Evolutionary conservation across 176 grass and related monocot species (phyloP).

Genomic region (Musa acuminata): DNA sequence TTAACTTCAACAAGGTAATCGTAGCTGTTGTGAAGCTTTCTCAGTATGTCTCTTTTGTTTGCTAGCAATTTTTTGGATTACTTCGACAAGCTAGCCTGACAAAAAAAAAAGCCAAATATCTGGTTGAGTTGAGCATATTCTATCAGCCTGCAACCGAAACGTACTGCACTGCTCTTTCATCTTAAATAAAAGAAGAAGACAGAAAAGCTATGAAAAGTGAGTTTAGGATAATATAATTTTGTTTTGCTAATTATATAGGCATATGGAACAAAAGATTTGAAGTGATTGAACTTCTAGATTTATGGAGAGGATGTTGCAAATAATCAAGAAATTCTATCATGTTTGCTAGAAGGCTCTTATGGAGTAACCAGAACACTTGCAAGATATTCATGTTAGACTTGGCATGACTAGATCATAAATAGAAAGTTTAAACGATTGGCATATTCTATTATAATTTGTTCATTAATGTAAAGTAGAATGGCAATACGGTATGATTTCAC

Average conservation of each 20-base stretch:
- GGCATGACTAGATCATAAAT: no score
- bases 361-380: no score
- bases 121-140: neutral
- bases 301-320: neutral
- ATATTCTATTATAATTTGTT: no score
- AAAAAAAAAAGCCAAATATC: neutral
- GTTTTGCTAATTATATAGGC: neutral
- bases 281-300: neutral
- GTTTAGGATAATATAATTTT: neutral
- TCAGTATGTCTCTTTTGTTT: no score
- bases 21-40: neutral
- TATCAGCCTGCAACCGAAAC: neutral
- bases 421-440: no score
- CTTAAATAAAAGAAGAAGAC: neutral
- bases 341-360: no score
- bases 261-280: neutral
- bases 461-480: no score
- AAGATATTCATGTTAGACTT: no score
- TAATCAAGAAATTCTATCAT: neutral
- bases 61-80: neutral
- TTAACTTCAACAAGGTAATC: conserved; percentile 93
- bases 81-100: neutral
- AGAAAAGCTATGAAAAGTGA: neutral
- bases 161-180: neutral
- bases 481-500: no score